Evolutionary conservation across 2,329 filamentous ascomycete genomes (phyloP).

Genomic region (Aschersonia sp.): DNA sequence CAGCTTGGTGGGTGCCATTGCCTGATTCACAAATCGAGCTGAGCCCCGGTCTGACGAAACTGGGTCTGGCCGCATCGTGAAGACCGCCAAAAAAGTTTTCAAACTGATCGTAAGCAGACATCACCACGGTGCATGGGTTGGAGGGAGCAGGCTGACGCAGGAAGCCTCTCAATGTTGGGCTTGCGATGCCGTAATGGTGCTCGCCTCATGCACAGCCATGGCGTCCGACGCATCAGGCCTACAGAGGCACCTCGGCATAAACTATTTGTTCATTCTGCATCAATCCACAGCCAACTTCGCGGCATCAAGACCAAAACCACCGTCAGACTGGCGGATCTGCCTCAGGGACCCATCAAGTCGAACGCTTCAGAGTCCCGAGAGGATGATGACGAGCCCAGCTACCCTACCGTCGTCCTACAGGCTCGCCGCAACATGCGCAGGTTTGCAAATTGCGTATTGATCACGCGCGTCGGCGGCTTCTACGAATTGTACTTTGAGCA

Average conservation of each 20-base stretch:
- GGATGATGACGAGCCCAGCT: slow-evolving; percentile 31
- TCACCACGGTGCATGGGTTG: too few species aligned
- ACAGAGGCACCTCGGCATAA: too few species aligned
- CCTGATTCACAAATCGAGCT: too few species aligned
- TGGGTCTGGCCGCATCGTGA: background rate
- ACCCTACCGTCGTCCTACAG: slow-evolving; percentile 81
- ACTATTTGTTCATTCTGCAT: background rate
- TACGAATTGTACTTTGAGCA: slow-evolving; percentile 98
- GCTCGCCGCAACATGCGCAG: slow-evolving; percentile 79
- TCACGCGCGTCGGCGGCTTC: slow-evolving; percentile 89
- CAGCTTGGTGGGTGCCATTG: too few species aligned
- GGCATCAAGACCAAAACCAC: slow-evolving; percentile 41
- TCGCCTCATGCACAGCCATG: slow-evolving; percentile 1
- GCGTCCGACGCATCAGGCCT: too few species aligned
- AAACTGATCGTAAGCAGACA: background rate
- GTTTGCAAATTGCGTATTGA: slow-evolving; percentile 77
- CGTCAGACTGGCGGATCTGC: slow-evolving; percentile 40
- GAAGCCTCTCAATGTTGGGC: slow-evolving; percentile 7
- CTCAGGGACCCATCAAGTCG: slow-evolving; percentile 30
- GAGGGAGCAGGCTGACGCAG: background rate
- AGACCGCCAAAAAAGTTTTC: background rate
- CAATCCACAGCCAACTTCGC: slow-evolving; percentile 13
- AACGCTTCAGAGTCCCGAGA: slow-evolving; percentile 9
- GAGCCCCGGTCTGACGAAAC: background rate
- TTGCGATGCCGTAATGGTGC: slow-evolving; percentile 1